Evolutionary conservation across 768 basidiomycete species (phyloP).

Genomic region (Amanita rimosa): DNA sequence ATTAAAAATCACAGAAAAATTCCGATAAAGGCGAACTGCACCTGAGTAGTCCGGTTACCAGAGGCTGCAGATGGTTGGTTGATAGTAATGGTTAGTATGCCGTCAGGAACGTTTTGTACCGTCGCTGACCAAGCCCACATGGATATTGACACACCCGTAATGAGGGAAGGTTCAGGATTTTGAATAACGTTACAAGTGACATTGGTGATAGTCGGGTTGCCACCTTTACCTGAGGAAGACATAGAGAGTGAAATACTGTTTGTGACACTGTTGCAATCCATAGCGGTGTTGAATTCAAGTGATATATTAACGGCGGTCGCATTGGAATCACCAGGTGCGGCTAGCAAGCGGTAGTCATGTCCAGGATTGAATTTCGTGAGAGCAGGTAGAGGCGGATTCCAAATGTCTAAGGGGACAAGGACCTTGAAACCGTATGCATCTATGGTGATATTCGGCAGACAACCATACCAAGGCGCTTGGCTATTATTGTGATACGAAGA

Average conservation of each 20-base stretch:
- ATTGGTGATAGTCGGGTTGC: slow-evolving; percentile 39
- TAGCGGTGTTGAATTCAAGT: slow-evolving; percentile 68
- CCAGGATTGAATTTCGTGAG: slow-evolving; percentile 78
- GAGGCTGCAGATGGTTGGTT: slow-evolving; percentile 35
- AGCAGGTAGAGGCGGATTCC: slow-evolving; percentile 61
- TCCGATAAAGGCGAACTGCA: slow-evolving; percentile 21
- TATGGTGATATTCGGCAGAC: slow-evolving; percentile 54
- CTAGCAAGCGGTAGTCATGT: slow-evolving; percentile 67
- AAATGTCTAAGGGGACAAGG: slow-evolving; percentile 56
- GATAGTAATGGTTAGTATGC: slow-evolving; percentile 66
- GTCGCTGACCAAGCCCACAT: slow-evolving; percentile 69
- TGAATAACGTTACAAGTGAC: slow-evolving; percentile 38
- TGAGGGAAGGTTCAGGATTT: slow-evolving; percentile 32
- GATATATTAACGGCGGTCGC: slow-evolving; percentile 53
- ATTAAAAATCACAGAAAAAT: slow-evolving; percentile 4
- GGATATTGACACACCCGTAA: slow-evolving; percentile 48
- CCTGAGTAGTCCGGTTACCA: slow-evolving; percentile 39
- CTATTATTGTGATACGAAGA: slow-evolving; percentile 51
- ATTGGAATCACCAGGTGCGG: slow-evolving; percentile 31
- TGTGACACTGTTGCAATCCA: slow-evolving; percentile 68
- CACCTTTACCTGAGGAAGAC: slow-evolving; percentile 54
- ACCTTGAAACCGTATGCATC: slow-evolving; percentile 74
- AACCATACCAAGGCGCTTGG: slow-evolving; percentile 60
- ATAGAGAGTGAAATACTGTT: slow-evolving; percentile 53
- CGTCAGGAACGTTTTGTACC: slow-evolving; percentile 66